phyloP scores from a whole-genome alignment of 179 eudicot species.

The Gypsophila paniculata region DNA sequence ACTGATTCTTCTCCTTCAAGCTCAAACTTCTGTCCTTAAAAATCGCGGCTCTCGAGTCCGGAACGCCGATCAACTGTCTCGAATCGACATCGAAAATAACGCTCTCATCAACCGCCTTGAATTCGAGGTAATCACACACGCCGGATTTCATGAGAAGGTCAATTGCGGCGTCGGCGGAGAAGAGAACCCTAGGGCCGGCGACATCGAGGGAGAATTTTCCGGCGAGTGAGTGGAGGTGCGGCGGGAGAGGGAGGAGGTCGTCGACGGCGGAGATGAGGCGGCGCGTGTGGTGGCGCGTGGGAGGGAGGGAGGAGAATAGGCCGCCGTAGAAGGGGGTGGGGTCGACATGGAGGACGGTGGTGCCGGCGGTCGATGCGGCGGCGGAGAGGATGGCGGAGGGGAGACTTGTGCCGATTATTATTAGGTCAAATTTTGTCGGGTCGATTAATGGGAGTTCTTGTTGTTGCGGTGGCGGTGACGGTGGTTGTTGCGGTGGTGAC shows the following conservation, averaged over 20 bases:
- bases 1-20: slow-evolving; percentile 49
- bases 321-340: slow-evolving; percentile 80
- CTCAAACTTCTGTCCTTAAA: slow-evolving; percentile 47
- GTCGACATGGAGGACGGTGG: slow-evolving; percentile 88
- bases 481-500: neutral
- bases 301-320: slow-evolving; percentile 47
- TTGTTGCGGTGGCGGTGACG: neutral
- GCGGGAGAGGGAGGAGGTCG: slow-evolving; percentile 29
- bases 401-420: slow-evolving; percentile 72
- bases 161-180: slow-evolving; percentile 58
- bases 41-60: slow-evolving; percentile 61
- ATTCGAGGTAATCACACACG: slow-evolving; percentile 61
- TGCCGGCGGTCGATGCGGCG: slow-evolving; percentile 60
- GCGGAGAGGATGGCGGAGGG: slow-evolving; percentile 75
- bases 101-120: slow-evolving; percentile 57
- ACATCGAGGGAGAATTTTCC: slow-evolving; percentile 46
- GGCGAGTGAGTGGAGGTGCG: slow-evolving; percentile 16
- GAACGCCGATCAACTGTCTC: slow-evolving; percentile 43
- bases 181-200: slow-evolving; percentile 72
- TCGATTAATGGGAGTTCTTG: slow-evolving; percentile 35
- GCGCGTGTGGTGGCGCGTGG: slow-evolving; percentile 19
- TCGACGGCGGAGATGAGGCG: slow-evolving; percentile 41
- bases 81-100: slow-evolving; percentile 36
- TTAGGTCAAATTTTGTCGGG: slow-evolving; percentile 66
- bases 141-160: slow-evolving; percentile 59